Evolutionary conservation across 352 stramenopile genomes (phyloP).

Genomic region (Pythium biforme): DNA sequence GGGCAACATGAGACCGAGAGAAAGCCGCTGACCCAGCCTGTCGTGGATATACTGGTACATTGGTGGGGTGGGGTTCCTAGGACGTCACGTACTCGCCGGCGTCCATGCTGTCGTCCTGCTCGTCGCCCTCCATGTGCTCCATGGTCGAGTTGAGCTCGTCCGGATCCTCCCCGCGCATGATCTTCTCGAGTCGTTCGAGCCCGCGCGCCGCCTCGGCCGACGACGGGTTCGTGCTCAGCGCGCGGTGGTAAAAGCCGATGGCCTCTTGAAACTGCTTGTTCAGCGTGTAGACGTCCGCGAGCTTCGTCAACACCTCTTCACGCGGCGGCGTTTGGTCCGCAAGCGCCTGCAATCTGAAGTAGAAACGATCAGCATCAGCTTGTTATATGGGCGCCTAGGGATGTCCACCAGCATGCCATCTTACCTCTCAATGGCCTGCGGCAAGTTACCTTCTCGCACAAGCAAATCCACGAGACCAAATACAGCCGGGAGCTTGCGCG

Average conservation of each 20-base stretch:
- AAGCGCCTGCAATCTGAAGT: constrained; percentile 41
- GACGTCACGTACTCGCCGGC: constrained; percentile 41
- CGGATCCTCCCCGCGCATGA: constrained; percentile 75
- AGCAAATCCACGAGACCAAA: constrained; percentile 74
- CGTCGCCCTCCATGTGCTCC: constrained; percentile 55
- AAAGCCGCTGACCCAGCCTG: too few relatives aligned
- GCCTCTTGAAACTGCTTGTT: constrained; percentile 68
- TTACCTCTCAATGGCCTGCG: constrained; percentile 58
- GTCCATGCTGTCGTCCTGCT: constrained; percentile 56
- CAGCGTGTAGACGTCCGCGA: constrained; percentile 69
- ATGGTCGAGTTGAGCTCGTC: constrained; percentile 67
- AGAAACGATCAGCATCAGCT: background rate
- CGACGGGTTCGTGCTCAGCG: constrained; percentile 56
- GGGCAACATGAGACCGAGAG: background rate
- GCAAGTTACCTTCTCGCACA: constrained; percentile 52
- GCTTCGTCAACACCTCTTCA: constrained; percentile 74
- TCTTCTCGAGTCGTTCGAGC: constrained; percentile 72
- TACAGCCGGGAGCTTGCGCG: constrained; percentile 52
- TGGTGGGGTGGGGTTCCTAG: background rate
- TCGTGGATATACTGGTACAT: background rate
- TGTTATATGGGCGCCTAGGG: background rate
- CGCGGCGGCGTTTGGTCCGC: constrained; percentile 41
- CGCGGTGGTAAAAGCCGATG: constrained; percentile 66
- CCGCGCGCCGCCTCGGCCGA: constrained; percentile 50
- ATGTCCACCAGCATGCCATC: background rate